Evolutionary conservation across 106 monocot genomes (phyloP).

Genomic region (Agapanthus africanus): DNA sequence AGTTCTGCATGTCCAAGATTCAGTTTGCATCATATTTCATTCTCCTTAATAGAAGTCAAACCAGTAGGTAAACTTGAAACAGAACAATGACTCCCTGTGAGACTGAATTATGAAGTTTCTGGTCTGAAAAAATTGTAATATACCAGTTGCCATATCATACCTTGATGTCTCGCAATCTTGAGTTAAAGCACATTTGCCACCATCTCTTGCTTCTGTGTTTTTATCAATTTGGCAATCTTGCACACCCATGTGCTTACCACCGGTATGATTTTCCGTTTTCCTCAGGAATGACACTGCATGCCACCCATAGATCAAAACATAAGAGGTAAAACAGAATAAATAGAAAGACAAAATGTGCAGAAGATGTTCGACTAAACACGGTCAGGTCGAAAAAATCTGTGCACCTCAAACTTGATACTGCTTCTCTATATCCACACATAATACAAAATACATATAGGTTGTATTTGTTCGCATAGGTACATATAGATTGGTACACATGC

Average conservation of each 20-base stretch:
- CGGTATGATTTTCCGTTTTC: slow-evolving; percentile 29
- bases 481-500: too few species aligned
- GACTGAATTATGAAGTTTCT: slow-evolving; percentile 5
- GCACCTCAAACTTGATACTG: not conserved
- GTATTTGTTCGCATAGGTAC: not conserved
- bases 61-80: slow-evolving; percentile 1
- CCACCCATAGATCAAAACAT: slow-evolving; percentile 3
- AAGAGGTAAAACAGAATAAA: not conserved
- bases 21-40: slow-evolving; percentile 6
- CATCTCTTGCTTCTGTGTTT: slow-evolving; percentile 13
- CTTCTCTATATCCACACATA: not conserved
- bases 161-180: slow-evolving; percentile 16
- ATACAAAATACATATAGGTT: not conserved
- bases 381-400: not conserved
- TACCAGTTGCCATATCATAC: slow-evolving; percentile 7
- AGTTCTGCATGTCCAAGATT: slow-evolving; percentile 7
- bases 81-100: not conserved
- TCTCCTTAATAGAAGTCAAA: not conserved
- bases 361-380: not conserved
- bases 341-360: not conserved
- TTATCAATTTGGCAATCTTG: slow-evolving; percentile 10
- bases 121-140: not conserved
- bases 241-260: not conserved
- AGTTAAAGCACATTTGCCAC: slow-evolving; percentile 11
- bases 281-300: slow-evolving; percentile 73